Evolutionary conservation across 1,139 yeast species (phyloP).

Genomic region (Candida smagusa): DNA sequence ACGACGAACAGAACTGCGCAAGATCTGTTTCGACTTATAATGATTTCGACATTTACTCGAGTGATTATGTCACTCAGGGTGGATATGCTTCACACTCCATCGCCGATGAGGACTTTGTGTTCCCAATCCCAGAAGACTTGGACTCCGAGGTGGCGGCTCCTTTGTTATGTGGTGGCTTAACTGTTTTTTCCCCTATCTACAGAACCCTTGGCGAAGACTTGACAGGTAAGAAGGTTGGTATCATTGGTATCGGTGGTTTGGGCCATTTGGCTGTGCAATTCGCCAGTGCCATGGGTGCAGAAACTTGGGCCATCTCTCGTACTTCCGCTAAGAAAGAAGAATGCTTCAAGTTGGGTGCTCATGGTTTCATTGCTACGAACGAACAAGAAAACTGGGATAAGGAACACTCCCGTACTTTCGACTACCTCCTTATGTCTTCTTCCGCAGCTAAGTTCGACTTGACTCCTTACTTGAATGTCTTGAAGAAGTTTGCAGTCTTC

Average conservation of each 20-base stretch:
- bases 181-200: constrained; percentile 55
- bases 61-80: constrained; percentile 48
- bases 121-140: constrained; percentile 55
- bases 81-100: constrained; percentile 60
- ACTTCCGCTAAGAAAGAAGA: constrained; percentile 33
- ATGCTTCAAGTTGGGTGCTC: constrained; percentile 36
- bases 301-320: constrained; percentile 40
- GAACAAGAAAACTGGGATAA: constrained; percentile 35
- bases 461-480: constrained; percentile 26
- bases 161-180: constrained; percentile 65
- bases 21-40: constrained; percentile 46
- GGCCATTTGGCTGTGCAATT: constrained; percentile 44
- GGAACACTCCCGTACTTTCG: constrained; percentile 34
- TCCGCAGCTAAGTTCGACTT: constrained; percentile 35
- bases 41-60: constrained; percentile 27
- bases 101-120: constrained; percentile 50
- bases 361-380: constrained; percentile 36
- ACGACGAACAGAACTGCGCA: constrained; percentile 51
- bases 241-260: constrained; percentile 47
- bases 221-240: constrained; percentile 42
- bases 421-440: constrained; percentile 49
- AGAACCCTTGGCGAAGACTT: constrained; percentile 29
- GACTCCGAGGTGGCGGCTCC: constrained; percentile 54
- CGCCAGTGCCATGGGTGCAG: constrained; percentile 42
- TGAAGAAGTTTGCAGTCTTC: constrained; percentile 45